Evolutionary conservation across 2,329 filamentous ascomycete species (phyloP), one percentile per base, ranked within the genome.

Genomic region (Cercospora sp.): DNA sequence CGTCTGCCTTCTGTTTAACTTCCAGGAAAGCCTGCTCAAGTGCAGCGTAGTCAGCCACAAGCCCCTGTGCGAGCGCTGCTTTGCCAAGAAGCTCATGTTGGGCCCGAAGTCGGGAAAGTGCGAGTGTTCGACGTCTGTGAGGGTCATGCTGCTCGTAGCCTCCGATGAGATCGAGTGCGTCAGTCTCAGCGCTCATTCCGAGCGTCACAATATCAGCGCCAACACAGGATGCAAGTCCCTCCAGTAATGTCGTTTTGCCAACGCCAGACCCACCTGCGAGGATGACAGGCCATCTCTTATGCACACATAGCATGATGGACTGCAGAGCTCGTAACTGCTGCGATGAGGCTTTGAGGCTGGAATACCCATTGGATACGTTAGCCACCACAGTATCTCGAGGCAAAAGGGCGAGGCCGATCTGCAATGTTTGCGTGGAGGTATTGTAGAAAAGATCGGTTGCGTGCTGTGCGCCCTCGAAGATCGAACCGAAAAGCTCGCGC

Each of bases 131-230:
- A 55, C 73, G 68, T 65, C 94, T 87, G 62, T 91, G 85, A 23
- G 92, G 89, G 77, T 99, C 95, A 18, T 92, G 89, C 80, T 99
- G 95, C 78, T 99, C 95, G 76, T 97, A 99, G 0, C 95, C 95
- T 75, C 95, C 95, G 66, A 99, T 92, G 65, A 99, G 87, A 79
- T 99, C 95, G 89, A 97, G 97, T 0, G 94, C 94, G 78, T 99
- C 95, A 55, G 97, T 91, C 74, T 99, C 96, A 6, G 94, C 90
- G 77, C 97, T 99, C 81, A 99, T 88, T 0, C 94, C 89, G 74
- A 98, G 92, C 16, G 93, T 91, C 33, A 94, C 87, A 3, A 98
- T 82, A 1, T 88, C 84, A 65, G 90, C 90, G 26, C 95, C 95
- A 51, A 88, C 87, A 26, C 91, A 81, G 12, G 91, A 89, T n/a